phyloP scores from a whole-genome alignment of 768 basidiomycete genomes.

The Podaxis pistillaris region DNA sequence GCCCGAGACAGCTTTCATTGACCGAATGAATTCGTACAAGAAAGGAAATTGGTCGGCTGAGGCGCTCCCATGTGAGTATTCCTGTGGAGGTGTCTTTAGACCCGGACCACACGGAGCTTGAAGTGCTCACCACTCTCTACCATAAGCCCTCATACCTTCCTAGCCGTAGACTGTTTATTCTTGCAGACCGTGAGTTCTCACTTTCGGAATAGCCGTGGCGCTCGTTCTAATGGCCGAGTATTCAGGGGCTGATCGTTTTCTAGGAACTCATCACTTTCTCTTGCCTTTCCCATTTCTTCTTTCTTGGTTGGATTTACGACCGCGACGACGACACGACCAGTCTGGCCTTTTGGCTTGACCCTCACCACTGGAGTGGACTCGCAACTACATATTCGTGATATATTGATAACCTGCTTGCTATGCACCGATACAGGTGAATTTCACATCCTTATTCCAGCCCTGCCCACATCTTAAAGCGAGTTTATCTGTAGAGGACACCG shows the following conservation, averaged over 20 bases:
- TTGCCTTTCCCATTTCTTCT: background rate
- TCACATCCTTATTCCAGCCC: background rate
- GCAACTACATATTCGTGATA: background rate
- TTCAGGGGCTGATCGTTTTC: background rate
- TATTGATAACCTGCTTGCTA: background rate
- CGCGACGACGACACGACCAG: background rate
- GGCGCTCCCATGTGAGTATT: background rate
- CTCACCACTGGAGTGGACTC: background rate
- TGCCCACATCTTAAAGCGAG: background rate
- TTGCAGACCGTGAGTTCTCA: background rate
- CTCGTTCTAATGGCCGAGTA: background rate
- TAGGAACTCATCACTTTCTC: background rate
- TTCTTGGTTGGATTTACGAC: background rate
- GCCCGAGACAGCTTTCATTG: background rate
- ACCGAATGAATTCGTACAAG: background rate
- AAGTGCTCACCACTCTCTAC: background rate
- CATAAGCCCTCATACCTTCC: background rate
- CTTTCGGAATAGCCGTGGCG: background rate
- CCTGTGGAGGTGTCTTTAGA: background rate
- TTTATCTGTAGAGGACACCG: conserved; percentile 29
- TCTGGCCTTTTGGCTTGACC: background rate
- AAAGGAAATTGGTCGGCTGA: background rate
- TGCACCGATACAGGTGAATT: conserved; percentile 19
- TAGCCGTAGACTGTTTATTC: background rate
- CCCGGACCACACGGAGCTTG: background rate